phyloP scores from a whole-genome alignment of 2,329 filamentous ascomycete genomes.

The Talaromyces sp. region DNA sequence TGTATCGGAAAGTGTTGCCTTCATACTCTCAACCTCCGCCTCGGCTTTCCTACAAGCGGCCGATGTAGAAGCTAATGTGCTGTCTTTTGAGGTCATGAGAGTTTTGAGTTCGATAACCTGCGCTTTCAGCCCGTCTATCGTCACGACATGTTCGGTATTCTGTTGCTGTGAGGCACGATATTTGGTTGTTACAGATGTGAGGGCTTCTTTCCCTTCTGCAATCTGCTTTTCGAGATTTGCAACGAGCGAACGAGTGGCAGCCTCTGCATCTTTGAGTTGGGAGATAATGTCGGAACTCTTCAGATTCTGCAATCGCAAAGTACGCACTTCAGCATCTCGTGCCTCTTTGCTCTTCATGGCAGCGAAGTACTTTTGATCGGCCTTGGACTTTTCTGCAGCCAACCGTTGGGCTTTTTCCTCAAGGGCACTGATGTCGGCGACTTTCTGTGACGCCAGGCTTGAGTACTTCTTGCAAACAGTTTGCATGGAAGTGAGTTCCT shows the following conservation, averaged over 20 bases:
- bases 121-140: slow-evolving; percentile 66
- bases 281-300: slow-evolving; percentile 93
- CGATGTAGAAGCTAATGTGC: slow-evolving; percentile 61
- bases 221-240: slow-evolving; percentile 89
- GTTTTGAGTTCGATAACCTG: slow-evolving; percentile 75
- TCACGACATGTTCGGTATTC: slow-evolving; percentile 64
- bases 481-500: slow-evolving; percentile 84
- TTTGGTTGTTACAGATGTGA: slow-evolving; percentile 66
- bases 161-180: slow-evolving; percentile 72
- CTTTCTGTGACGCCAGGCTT: slow-evolving; percentile 78
- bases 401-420: slow-evolving; percentile 75
- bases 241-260: slow-evolving; percentile 68
- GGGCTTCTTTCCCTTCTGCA: slow-evolving; percentile 73
- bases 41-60: slow-evolving; percentile 59
- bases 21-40: slow-evolving; percentile 73
- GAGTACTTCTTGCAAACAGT: slow-evolving; percentile 87
- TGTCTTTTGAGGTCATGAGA: slow-evolving; percentile 71
- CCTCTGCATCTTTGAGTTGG: slow-evolving; percentile 86
- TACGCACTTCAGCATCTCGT: slow-evolving; percentile 72
- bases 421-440: slow-evolving; percentile 67
- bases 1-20: slow-evolving; percentile 69
- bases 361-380: slow-evolving; percentile 96
- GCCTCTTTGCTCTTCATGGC: slow-evolving; percentile 92
- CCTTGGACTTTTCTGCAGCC: slow-evolving; percentile 86
- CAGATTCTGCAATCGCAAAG: slow-evolving; percentile 73